These are phyloP conservation scores for Penicillium concentricum DNA, from an alignment of 2,329 filamentous ascomycete species.

Conservation along the genomic window DNA sequence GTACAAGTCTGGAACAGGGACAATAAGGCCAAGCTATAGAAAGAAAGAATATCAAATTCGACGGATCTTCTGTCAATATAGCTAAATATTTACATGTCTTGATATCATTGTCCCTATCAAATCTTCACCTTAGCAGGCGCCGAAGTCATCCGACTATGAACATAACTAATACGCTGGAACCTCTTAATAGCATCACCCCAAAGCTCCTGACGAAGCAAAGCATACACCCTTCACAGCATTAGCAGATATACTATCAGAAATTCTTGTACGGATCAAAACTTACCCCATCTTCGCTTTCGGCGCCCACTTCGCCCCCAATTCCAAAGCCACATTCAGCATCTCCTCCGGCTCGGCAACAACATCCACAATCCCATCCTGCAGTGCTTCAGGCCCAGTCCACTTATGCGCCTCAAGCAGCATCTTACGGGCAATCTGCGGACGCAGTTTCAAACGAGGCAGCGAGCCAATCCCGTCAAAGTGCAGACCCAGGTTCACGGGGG, in stretches of 20 bases:
- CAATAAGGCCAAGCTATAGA: conserved; percentile 16
- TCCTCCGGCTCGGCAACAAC: conserved; percentile 48
- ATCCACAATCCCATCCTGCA: conserved; percentile 56
- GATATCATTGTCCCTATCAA: background rate
- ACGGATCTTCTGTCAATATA: background rate
- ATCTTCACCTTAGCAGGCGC: conserved; percentile 22
- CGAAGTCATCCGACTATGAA: conserved; percentile 44
- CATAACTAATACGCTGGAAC: conserved; percentile 55
- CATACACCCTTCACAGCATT: conserved; percentile 43
- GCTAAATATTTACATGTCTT: background rate
- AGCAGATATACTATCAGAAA: background rate
- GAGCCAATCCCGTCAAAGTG: conserved; percentile 57
- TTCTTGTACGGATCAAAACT: background rate
- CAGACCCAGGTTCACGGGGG: conserved; percentile 55
- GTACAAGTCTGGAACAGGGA: conserved; percentile 32
- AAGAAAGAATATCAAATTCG: background rate
- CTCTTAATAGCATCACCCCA: conserved; percentile 54
- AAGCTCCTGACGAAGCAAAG: conserved; percentile 52
- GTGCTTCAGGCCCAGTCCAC: conserved; percentile 54
- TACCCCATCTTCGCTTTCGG: conserved; percentile 36
- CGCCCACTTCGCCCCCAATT: conserved; percentile 45
- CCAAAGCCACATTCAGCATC: conserved; percentile 50
- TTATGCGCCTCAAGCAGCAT: conserved; percentile 57
- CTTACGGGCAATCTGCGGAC: conserved; percentile 52
- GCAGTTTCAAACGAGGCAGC: conserved; percentile 53